Percentiles rank a stretch among this genome's conserved stretches.
Evolutionary conservation across 495 filamentous ascomycete species (phyloP).

Genomic region (Thermothielavioides terrestris): DNA sequence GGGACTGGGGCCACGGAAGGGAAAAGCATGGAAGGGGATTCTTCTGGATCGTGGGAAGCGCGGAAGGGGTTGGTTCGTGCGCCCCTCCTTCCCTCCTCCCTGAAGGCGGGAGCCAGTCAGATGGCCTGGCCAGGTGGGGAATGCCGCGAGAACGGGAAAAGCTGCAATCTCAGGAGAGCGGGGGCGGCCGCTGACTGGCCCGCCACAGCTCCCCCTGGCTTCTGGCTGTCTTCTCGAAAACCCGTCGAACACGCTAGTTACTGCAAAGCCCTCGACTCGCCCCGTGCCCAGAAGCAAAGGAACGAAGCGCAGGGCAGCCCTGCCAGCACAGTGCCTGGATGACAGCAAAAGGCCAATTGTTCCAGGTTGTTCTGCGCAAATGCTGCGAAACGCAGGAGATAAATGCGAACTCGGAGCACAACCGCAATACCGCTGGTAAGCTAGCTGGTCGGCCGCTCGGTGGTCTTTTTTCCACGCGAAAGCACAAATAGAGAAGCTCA

Average conservation of each 20-base stretch:
- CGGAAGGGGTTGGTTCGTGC: slow-evolving; percentile 15
- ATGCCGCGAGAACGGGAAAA: slow-evolving; percentile 21
- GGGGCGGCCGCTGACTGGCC: slow-evolving; percentile 13
- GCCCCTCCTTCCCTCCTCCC: slow-evolving; percentile 11
- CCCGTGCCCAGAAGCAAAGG: slow-evolving; percentile 6
- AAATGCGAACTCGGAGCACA: too few relatives aligned
- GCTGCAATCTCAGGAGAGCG: slow-evolving; percentile 22
- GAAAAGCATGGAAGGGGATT: slow-evolving; percentile 8
- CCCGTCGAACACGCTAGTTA: slow-evolving; percentile 27
- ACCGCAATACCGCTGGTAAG: too few relatives aligned
- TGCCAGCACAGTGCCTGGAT: background rate
- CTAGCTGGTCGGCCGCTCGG: too few relatives aligned
- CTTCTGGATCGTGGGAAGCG: slow-evolving; percentile 8
- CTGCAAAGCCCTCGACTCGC: slow-evolving; percentile 3
- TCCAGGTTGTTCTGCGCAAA: too few relatives aligned
- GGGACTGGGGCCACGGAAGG: slow-evolving; percentile 1
- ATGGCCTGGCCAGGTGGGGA: slow-evolving; percentile 2
- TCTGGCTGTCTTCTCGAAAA: slow-evolving; percentile 31
- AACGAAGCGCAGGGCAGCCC: background rate
- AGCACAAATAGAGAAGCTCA: too few relatives aligned
- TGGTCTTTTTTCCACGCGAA: too few relatives aligned
- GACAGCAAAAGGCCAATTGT: too few relatives aligned
- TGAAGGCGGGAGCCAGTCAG: slow-evolving; percentile 13
- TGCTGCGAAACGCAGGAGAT: too few relatives aligned
- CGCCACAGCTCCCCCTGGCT: slow-evolving; percentile 14